Evolutionary conservation across 768 basidiomycete species (phyloP), one percentile per base, ranked within the genome.

Genomic region (Kwoniella sp.): DNA sequence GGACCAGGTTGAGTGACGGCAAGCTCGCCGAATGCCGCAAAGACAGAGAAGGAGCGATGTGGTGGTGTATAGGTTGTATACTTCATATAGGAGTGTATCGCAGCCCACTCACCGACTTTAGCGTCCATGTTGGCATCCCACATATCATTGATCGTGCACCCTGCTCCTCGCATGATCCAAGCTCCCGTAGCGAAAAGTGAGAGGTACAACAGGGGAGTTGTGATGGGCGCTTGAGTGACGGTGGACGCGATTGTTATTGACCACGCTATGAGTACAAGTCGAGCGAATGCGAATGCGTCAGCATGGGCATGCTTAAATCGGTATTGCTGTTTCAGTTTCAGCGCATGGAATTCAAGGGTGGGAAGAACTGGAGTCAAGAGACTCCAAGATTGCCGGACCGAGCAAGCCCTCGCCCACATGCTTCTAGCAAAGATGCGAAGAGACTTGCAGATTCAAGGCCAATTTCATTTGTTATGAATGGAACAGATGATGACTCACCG

Each of bases 111-210:
- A 93, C 94, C 92, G 53, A 98, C 96, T 40, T 88, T 87, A 76
- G 87, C 88, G 83, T 99, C 96, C 49, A 96, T 85, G 65, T 91
- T 87, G 67, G 84, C 85, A 80, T 99, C 96, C 95, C 96, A 98
- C 87, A 99, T 88, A 77, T 99, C 96, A 78, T 99, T 99, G 71
- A 99, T 95, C 2, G 92, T 97, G 80, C 96, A 99, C 2, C 96
- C 96, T 22, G 96, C 96, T 5, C 95, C 92, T 21, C 96, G 88
- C 96, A 99, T 99, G 55, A 98, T 85, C 48, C 96, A 70, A 0
- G 96, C 93, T 1, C 96, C 96, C 10, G 88, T 77, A 1, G 91
- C 94, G 74, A 98, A 98, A 1, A 98, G 82, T 33, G 86, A 81
- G 51, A 91, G 82, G 74, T 92, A 95, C 19, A 85, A 87, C 58